Evolutionary conservation across 352 stramenopile species (phyloP), one percentile per base, ranked within the genome.

Genomic region (Phytophthora ohioensis): DNA sequence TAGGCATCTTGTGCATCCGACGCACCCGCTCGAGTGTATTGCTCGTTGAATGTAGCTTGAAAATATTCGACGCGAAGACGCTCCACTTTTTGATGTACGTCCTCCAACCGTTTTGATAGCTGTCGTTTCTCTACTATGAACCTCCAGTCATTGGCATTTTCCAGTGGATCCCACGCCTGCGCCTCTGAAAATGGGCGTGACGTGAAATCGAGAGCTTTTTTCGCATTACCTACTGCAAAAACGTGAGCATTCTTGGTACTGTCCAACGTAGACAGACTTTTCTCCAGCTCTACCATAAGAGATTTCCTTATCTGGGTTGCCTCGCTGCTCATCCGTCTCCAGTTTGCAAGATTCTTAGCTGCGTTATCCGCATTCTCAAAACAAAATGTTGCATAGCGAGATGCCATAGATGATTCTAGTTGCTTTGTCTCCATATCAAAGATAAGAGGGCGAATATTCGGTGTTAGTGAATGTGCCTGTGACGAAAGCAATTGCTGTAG

Each of bases 131-230:
- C 62, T 9, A 93, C 83, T 9, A 95, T 71, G 4, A 84, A 72
- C 27, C 59, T 78, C 83, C 88, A 91, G 62, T 95, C 82, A 53
- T 93, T 95, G 4, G 88, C 85, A 57, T 95, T 95, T 63, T 95
- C 88, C 2, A 95, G 66, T 1, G 81, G 76, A 65, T 95, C 88
- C 88, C 88, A 95, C 4, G 86, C 82, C 56, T 93, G 86, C 5
- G 84, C 75, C 60, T 91, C 70, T 17, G 79, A 75, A 53, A 93
- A 92, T 1, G 69, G 67, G 0, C 79, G 75, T 11, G 79, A 88
- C 1, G 75, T 49, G 30, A 91, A 93, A 34, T 88, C 81, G 4
- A 93, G 65, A 2, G 82, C 80, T 49, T 71, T 75, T 46, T 75
- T 75, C 5, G 85, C 79, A 21, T 77, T 80, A 4, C 68, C 57